These are phyloP conservation scores for Metarhizium anisopliae DNA, from an alignment of 2,329 filamentous ascomycete genomes.

Conservation along the genomic window DNA sequence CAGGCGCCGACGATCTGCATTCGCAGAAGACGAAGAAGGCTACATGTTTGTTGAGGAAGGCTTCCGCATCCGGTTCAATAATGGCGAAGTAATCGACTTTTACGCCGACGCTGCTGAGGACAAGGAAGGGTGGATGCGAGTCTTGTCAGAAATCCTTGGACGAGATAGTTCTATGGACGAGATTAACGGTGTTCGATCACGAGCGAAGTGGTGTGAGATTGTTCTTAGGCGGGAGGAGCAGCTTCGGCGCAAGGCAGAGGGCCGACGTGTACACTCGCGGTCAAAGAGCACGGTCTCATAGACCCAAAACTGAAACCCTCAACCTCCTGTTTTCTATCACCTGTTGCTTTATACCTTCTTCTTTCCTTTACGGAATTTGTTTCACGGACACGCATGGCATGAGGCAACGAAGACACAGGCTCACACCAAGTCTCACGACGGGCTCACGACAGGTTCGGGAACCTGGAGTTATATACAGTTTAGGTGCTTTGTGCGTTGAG, in stretches of 20 bases:
- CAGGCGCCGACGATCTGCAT: conserved; percentile 82
- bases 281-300: conserved; percentile 46
- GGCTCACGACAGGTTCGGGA: conserved; percentile 1
- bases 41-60: conserved; percentile 99
- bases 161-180: conserved; percentile 42
- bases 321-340: not conserved
- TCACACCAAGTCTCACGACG: not conserved
- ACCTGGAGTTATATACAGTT: conserved; percentile 2
- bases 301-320: not conserved
- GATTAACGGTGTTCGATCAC: conserved; percentile 28
- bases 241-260: conserved; percentile 44
- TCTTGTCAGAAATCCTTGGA: conserved; percentile 63
- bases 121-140: conserved; percentile 93
- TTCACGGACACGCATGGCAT: not conserved
- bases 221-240: conserved; percentile 56
- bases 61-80: conserved; percentile 97
- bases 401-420: conserved; percentile 1
- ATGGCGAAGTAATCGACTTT: conserved; percentile 97
- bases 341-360: not conserved
- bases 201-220: conserved; percentile 58
- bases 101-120: conserved; percentile 83
- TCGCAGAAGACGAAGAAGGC: conserved; percentile 95
- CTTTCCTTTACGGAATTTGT: not conserved
- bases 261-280: conserved; percentile 42
- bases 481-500: not conserved